Conservation (phyloP, 495 filamentous ascomycete species). For the Aspergillus avenaceus region DNA sequence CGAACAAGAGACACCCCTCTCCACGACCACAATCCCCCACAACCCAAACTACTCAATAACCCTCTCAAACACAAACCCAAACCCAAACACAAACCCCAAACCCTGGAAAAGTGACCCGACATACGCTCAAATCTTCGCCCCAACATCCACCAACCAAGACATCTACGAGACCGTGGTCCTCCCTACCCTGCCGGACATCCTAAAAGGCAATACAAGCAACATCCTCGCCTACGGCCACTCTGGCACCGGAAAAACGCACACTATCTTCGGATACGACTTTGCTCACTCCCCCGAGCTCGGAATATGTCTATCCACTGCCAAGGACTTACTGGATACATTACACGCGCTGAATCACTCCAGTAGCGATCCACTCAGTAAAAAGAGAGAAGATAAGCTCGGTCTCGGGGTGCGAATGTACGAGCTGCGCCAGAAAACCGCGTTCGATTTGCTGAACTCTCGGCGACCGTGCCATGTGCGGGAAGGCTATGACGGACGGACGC, state of each 20-base stretch:
- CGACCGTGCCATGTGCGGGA: slow-evolving; percentile 21
- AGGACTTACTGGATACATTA: slow-evolving; percentile 7
- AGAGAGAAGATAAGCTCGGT: slow-evolving; percentile 11
- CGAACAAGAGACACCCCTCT: not conserved
- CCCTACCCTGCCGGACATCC: slow-evolving; percentile 5
- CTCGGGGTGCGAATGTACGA: slow-evolving; percentile 23
- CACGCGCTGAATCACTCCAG: slow-evolving; percentile 3
- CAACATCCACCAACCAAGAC: slow-evolving; percentile 2
- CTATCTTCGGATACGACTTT: slow-evolving; percentile 25
- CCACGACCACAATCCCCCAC: too few relatives aligned
- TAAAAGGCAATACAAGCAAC: slow-evolving; percentile 12
- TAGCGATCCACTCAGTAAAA: not conserved
- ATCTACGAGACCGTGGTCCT: slow-evolving; percentile 8
- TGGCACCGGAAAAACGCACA: slow-evolving; percentile 24
- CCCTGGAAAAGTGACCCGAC: slow-evolving; percentile 10
- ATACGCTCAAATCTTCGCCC: slow-evolving; percentile 4
- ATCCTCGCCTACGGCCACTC: slow-evolving; percentile 28
- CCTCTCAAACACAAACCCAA: too few relatives aligned
- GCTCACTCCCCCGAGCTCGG: slow-evolving; percentile 13
- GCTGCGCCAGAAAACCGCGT: slow-evolving; percentile 20
- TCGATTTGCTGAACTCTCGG: slow-evolving; percentile 20
- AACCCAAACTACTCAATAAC: too few relatives aligned
- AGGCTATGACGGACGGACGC: slow-evolving; percentile 12
- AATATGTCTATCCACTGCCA: slow-evolving; percentile 20
- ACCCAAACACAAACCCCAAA: too few relatives aligned